These are phyloP conservation scores for Fusarium sp. DNA, from an alignment of 2,329 filamentous ascomycete genomes.

Conservation along the genomic window DNA sequence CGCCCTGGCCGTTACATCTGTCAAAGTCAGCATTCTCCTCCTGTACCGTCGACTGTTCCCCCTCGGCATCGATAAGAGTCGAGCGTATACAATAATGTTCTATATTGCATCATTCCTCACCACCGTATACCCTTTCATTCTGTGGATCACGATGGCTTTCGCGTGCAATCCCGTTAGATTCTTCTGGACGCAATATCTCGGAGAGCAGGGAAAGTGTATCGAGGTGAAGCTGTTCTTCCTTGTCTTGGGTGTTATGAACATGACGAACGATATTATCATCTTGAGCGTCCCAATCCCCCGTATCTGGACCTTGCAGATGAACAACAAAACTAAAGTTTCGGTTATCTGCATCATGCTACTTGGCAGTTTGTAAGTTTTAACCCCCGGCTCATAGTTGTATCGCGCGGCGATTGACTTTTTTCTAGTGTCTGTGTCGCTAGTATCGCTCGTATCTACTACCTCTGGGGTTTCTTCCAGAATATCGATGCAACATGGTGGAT, in stretches of 20 bases:
- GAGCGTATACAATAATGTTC: conserved; percentile 18
- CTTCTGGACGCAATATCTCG: conserved; percentile 24
- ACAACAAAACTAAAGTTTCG: conserved; percentile 20
- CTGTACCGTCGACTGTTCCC: conserved; percentile 23
- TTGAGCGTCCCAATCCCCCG: conserved; percentile 18
- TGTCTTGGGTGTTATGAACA: conserved; percentile 23
- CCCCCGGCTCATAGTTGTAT: fast-evolving
- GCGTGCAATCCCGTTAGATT: conserved; percentile 14
- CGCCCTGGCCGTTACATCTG: conserved; percentile 24
- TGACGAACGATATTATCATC: conserved; percentile 23
- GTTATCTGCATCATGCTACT: conserved; percentile 26
- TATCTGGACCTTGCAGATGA: conserved; percentile 22
- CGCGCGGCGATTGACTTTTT: not conserved
- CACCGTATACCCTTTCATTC: conserved; percentile 4
- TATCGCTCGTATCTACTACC: conserved; percentile 19
- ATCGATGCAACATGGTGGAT: conserved; percentile 25
- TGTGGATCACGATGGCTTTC: conserved; percentile 25
- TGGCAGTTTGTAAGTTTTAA: conserved; percentile 6
- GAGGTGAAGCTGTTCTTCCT: conserved; percentile 16
- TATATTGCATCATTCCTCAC: conserved; percentile 5
- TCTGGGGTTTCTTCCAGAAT: conserved; percentile 24
- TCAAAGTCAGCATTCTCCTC: conserved; percentile 25
- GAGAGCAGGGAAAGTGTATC: conserved; percentile 2
- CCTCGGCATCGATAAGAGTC: conserved; percentile 16
- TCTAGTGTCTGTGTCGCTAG: conserved; percentile 13